Base-by-base conservation (phyloP, 2,329 filamentous ascomycete genomes). In the Endocalyx cinctus region DNA sequence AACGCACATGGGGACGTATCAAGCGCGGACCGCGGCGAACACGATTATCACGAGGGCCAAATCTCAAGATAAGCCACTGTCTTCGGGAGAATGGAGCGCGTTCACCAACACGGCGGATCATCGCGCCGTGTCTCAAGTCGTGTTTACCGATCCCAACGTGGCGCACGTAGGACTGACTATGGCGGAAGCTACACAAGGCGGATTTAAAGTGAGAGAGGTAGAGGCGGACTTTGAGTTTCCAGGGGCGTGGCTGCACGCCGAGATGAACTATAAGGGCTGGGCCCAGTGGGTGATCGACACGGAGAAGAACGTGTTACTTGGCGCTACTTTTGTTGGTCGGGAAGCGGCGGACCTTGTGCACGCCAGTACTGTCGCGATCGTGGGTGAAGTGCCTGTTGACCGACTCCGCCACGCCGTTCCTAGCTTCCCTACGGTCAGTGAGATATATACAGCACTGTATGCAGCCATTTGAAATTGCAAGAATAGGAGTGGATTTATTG, bases 11-110 rank as follows among this genome's bases (percentile, higher is more conserved):
- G 10, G 12, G 11, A 34, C 28, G 14, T 34, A 34, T 20, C 33
- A 34, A 7, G 33, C 25, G 6, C 33, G 33, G 10, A 20, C 29
- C 13, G 26, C 15, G 6, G 26, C 11, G 6, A 34, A 34, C 22
- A 27, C 26, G 12, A 34, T 34, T 2, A 7, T 34, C 7, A 27
- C 33, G 15, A 12, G 26, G 39, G 42, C 51, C 2, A 13, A 18
- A 0, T 52, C 42, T 42, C 36, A 6, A 12, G n/a, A n/a, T n/a
- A n/a, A n/a, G n/a, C n/a, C n/a, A n/a, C n/a, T n/a, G n/a, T n/a
- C n/a, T n/a, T 27, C 25, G 7, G 12, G 7, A 12, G 25, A 27
- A 13, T 27, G 25, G 25, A 27, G 25, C 25, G n/a, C 13, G 25
- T 13, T 15, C 6, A 6, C 12, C 13, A 15, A 12, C n/a, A 27